These are phyloP conservation scores for Venturia aucupariae DNA, from an alignment of 2,329 filamentous ascomycete species.

Conservation along the genomic window DNA sequence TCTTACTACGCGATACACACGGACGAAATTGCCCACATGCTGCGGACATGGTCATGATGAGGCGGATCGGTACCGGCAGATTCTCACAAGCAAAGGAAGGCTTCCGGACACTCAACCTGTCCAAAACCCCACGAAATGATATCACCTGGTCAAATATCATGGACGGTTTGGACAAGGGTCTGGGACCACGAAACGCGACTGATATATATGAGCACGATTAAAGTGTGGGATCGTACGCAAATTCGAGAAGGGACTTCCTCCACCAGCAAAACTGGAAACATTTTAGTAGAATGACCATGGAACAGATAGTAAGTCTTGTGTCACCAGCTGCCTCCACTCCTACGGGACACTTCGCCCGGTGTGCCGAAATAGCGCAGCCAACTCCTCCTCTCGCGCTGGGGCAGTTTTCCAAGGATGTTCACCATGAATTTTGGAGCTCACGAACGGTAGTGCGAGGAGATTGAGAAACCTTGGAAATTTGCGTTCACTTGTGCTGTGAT, in stretches of 20 bases:
- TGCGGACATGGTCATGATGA: slow-evolving; percentile 66
- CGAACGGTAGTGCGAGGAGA: background rate
- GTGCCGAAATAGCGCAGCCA: background rate
- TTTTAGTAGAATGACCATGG: background rate
- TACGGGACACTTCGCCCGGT: background rate
- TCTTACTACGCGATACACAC: slow-evolving; percentile 49
- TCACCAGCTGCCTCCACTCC: background rate
- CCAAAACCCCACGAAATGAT: slow-evolving; percentile 39
- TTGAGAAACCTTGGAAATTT: background rate
- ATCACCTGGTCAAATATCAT: slow-evolving; percentile 42
- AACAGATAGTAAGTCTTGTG: background rate
- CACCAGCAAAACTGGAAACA: background rate
- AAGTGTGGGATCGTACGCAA: background rate
- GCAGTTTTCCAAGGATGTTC: background rate
- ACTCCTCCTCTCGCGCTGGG: background rate
- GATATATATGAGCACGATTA: slow-evolving; percentile 10
- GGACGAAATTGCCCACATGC: slow-evolving; percentile 56
- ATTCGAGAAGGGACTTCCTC: background rate
- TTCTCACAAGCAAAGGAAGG: slow-evolving; percentile 37
- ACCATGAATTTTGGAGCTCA: background rate
- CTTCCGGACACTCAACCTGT: slow-evolving; percentile 20
- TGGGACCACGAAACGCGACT: slow-evolving; percentile 24
- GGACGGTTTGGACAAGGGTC: slow-evolving; percentile 26
- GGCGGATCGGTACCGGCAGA: slow-evolving; percentile 59
- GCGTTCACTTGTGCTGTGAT: background rate